Base-by-base conservation (phyloP, 768 basidiomycete genomes). In the Boletus bicolor region DNA sequence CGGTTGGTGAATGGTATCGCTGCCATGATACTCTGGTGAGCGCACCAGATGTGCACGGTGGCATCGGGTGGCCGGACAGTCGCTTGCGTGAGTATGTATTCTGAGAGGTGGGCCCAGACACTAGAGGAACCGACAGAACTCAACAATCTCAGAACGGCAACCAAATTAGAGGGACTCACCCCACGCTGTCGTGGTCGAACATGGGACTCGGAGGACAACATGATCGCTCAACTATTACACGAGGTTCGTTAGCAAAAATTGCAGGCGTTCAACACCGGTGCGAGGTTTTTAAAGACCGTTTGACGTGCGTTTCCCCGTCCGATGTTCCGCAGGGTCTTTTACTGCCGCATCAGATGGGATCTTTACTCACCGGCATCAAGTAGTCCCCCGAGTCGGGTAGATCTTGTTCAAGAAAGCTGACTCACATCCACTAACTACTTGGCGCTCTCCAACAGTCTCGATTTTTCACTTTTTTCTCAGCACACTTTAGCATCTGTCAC, bases 141-240 rank as follows among this genome's bases (percentile, higher is more conserved):
- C 62, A 37, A 34, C 24, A 43, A 7, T 7, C 14, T 19, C 14
- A n/a, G 14, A 30, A 56, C 24, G 12, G 6, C 26, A 14, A n/a
- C 21, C 14, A 19, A 37, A 39, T 19, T 11, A 44, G 19, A 52
- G 3, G 36, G 36, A 58, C 65, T 57, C 46, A 68, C 66, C n/a
- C 9, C 19, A 19, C 28, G 39, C 45, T 54, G 56, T 30, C 24
- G 61, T 37, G 6, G 28, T 28, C 4, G 28, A 28, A 28, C 28
- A 42, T 12, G 34, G 19, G 21, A 37, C 53, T 24, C 21, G 7
- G 52, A 44, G 41, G 58, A 51, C 26, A 19, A 17, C 61, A 49
- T 53, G n/a, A 4, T 42, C 35, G 26, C 7, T 32, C 32, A 8
- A 19, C 10, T 36, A 26, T 4, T 8, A n/a, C 21, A 17, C 30